Base-by-base conservation (phyloP, 1,139 yeast species). In the Casaregolazyma lundiana region DNA sequence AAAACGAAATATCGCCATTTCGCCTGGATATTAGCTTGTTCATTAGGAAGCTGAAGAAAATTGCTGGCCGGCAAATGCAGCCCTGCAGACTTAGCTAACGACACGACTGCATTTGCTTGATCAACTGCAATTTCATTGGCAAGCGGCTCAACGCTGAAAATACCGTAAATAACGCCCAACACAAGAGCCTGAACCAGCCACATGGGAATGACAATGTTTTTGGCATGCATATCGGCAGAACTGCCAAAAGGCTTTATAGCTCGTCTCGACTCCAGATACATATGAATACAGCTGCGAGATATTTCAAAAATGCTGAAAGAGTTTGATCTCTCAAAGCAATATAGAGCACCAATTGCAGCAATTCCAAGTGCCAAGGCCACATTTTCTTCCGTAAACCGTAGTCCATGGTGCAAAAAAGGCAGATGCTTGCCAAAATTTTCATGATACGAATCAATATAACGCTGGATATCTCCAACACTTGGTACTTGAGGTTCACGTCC, bases 131-230 rank as follows among this genome's bases (percentile, higher is more conserved):
- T 75, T 51, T 83, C 86, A 16, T 83, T 78, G 66, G 87, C 84
- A 43, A 80, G 77, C 2, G 71, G 63, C 60, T 87, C 95, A 61
- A 84, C 84, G 60, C 84, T 80, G 64, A 89, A 87, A 67, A 88
- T 78, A 7, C 94, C 89, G 53, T 87, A 80, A 58, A 87, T 83
- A 41, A 88, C 85, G 52, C 88, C 85, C 47, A 90, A 71, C 4
- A 87, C 81, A 63, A 87, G 75, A 45, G 94, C 80, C 63, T 90
- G 97, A 44, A 88, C 85, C n/a, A 89, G 76, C 88, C 92, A 85
- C 44, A 88, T 64, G 2, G 96, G 96, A 1, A 88, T 86, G 42
- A 77, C 29, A 8, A 40, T 21, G 15, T 32, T 40, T 7, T 30
- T 40, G 18, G n/a, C 76, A 20, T 50, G 50, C 36, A 35, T 32